These are phyloP conservation scores for Thelonectria discophora DNA, from an alignment of 2,329 filamentous ascomycete species.

Conservation along the genomic window DNA sequence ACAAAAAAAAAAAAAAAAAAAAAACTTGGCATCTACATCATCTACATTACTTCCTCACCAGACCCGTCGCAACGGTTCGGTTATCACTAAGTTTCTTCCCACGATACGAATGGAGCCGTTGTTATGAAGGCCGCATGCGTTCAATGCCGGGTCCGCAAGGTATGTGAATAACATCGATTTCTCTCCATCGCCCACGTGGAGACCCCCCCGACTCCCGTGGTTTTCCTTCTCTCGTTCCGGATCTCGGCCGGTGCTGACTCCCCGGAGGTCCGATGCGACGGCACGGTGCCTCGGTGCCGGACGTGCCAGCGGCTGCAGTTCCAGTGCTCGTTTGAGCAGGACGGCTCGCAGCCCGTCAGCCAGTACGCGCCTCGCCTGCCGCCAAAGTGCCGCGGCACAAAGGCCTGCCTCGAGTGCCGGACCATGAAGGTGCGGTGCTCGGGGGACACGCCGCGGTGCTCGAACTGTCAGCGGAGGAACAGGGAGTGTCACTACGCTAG, in stretches of 20 bases:
- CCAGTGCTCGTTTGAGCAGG: conserved; percentile 42
- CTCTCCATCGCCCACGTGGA: conserved; percentile 17
- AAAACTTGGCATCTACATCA: neutral
- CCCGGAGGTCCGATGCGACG: conserved; percentile 43
- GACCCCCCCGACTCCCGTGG: neutral
- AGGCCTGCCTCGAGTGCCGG: conserved; percentile 39
- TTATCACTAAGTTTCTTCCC: neutral
- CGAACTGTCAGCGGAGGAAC: conserved; percentile 40
- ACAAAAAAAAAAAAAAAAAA: neutral
- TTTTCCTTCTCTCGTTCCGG: conserved; percentile 13
- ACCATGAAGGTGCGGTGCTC: conserved; percentile 43
- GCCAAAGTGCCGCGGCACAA: conserved; percentile 41
- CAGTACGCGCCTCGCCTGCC: conserved; percentile 38
- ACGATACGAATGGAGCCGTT: conserved; percentile 11
- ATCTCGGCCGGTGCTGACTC: conserved; percentile 39
- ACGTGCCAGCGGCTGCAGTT: conserved; percentile 41
- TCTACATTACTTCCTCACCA: neutral
- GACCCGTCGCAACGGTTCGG: neutral
- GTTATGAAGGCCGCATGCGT: conserved; percentile 42
- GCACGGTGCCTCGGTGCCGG: conserved; percentile 37
- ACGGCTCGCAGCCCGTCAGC: conserved; percentile 34
- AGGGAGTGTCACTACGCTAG: conserved; percentile 35
- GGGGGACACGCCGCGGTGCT: conserved; percentile 37
- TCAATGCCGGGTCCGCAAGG: conserved; percentile 43
- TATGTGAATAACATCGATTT: conserved; percentile 38